Conservation (phyloP, 2,329 filamentous ascomycete genomes). For the Coleophoma eucalyptorum region DNA sequence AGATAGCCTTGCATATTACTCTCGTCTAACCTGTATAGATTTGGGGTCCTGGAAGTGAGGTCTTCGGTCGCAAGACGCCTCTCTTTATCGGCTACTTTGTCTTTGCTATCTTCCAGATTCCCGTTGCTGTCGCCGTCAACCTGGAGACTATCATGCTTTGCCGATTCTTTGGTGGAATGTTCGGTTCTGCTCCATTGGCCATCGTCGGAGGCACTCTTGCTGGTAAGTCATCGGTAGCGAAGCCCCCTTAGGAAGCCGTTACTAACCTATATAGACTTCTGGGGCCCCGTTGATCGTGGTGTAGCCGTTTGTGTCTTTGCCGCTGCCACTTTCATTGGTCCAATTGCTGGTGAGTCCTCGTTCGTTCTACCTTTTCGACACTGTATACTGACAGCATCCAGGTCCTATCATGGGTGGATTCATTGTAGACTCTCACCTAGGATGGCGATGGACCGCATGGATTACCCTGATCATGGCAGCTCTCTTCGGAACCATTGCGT, state of each 20-base stretch:
- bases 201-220: constrained; percentile 55
- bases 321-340: constrained; percentile 31
- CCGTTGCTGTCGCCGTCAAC: constrained; percentile 49
- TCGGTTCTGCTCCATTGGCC: constrained; percentile 45
- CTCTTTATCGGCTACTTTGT: constrained; percentile 43
- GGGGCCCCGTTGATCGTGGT: constrained; percentile 53
- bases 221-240: too few species aligned
- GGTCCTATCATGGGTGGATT: constrained; percentile 36
- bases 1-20: not conserved
- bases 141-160: constrained; percentile 48
- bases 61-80: constrained; percentile 45
- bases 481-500: constrained; percentile 35
- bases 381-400: too few species aligned
- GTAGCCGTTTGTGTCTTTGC: constrained; percentile 65
- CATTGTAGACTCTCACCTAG: constrained; percentile 41
- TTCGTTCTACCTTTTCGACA: too few species aligned
- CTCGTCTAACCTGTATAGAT: constrained; percentile 14
- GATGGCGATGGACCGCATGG: constrained; percentile 56
- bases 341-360: constrained; percentile 17
- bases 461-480: constrained; percentile 45
- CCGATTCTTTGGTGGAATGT: constrained; percentile 49
- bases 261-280: constrained; percentile 45
- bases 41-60: constrained; percentile 40
- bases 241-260: too few species aligned
- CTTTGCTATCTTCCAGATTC: constrained; percentile 51